Evolutionary conservation across 1,284 basidiomycete species (phyloP).

Genomic region (Puccinia triticina): DNA sequence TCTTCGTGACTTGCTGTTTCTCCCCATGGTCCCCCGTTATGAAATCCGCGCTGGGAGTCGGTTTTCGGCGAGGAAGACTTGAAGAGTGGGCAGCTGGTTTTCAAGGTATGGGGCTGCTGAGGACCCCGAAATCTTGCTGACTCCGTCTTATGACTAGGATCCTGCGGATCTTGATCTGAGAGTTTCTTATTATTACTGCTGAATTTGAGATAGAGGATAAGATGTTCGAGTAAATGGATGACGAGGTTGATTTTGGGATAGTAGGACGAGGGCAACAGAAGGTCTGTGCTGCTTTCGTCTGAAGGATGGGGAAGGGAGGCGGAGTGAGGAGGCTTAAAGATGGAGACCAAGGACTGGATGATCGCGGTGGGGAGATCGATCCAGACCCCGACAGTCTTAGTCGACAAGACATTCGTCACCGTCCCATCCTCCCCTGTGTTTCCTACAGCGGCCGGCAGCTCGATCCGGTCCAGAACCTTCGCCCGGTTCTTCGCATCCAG

Average conservation of each 20-base stretch:
- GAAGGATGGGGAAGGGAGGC: too few relatives aligned
- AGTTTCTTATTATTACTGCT: background rate
- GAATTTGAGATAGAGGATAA: conserved; percentile 4
- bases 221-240: conserved; percentile 33
- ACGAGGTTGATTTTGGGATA: conserved; percentile 14
- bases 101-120: background rate
- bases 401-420: conserved; percentile 1
- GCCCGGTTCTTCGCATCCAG: conserved; percentile 16
- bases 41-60: background rate
- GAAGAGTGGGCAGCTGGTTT: background rate
- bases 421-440: background rate
- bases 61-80: background rate
- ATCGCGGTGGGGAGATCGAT: conserved; percentile 6
- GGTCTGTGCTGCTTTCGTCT: background rate
- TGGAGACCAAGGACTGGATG: background rate
- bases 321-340: background rate
- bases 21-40: background rate
- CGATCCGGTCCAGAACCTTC: conserved; percentile 33
- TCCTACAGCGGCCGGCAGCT: background rate
- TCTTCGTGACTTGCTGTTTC: background rate
- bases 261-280: background rate
- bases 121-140: background rate
- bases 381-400: background rate
- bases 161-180: background rate
- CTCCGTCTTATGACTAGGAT: background rate